Evolutionary conservation across 176 grass and related monocot species (phyloP).

Genomic region (Phyllostachys edulis): DNA sequence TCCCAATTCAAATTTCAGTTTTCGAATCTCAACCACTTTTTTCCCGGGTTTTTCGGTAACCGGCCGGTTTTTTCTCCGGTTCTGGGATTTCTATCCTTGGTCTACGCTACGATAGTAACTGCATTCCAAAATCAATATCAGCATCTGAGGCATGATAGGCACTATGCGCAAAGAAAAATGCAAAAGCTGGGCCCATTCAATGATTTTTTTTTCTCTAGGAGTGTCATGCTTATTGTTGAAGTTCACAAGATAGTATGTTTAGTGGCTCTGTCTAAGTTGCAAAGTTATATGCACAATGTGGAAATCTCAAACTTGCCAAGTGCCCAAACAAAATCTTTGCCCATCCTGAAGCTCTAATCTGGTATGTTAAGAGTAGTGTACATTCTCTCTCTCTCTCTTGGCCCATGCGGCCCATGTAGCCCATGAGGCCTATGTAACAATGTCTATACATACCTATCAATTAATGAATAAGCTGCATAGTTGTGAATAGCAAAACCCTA

Average conservation of each 20-base stretch:
- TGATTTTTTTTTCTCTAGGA: slow-evolving; percentile 3
- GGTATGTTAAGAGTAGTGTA: too few relatives aligned
- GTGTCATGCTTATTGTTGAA: neutral
- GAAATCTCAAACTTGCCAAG: neutral
- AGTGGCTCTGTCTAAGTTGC: neutral
- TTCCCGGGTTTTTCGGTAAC: too few relatives aligned
- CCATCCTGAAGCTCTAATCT: neutral
- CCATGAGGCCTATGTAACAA: too few relatives aligned
- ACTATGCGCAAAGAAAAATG: neutral
- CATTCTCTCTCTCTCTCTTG: too few relatives aligned
- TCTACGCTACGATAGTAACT: neutral
- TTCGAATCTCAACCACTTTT: too few relatives aligned
- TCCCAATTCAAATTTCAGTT: too few relatives aligned
- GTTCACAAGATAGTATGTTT: slow-evolving; percentile 9
- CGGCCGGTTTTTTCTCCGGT: too few relatives aligned
- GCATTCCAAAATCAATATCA: neutral
- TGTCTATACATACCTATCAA: too few relatives aligned
- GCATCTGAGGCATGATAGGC: neutral
- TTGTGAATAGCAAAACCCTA: too few relatives aligned
- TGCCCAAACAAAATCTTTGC: neutral
- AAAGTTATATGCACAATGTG: neutral
- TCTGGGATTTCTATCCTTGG: too few relatives aligned
- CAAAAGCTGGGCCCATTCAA: slow-evolving; percentile 10
- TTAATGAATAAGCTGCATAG: too few relatives aligned
- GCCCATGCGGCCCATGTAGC: too few relatives aligned